Evolutionary conservation across 2,329 filamentous ascomycete species (phyloP).

Genomic region (Botrytis fabae): DNA sequence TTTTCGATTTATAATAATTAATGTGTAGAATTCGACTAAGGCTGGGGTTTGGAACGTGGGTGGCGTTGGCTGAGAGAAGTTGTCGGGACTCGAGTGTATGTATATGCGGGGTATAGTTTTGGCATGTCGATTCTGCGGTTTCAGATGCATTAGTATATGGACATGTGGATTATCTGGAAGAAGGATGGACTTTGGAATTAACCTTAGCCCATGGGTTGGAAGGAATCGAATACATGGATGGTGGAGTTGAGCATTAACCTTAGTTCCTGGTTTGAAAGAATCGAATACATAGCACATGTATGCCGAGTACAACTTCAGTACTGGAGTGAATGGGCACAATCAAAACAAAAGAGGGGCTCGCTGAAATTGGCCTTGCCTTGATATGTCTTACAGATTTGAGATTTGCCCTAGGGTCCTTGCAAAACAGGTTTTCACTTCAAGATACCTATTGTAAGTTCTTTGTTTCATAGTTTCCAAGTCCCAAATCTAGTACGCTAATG

Average conservation of each 20-base stretch:
- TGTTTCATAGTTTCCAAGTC: neutral
- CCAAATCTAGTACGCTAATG: neutral
- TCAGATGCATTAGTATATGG: neutral
- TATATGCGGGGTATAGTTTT: neutral
- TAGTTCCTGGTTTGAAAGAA: neutral
- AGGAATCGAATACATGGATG: too few relatives aligned
- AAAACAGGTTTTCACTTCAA: neutral
- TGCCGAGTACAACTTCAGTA: neutral
- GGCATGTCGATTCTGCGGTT: neutral
- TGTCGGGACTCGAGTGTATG: neutral
- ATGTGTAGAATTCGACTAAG: neutral
- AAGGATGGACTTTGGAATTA: neutral
- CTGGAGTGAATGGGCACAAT: neutral
- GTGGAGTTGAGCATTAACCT: neutral
- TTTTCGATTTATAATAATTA: conserved; percentile 17
- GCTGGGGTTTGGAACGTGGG: neutral
- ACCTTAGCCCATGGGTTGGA: too few relatives aligned
- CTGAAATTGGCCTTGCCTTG: neutral
- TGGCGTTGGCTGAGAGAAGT: neutral
- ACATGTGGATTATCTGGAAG: neutral
- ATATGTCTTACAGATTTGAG: neutral
- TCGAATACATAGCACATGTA: neutral
- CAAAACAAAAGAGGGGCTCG: neutral
- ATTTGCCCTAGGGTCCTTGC: neutral
- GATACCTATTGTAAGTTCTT: neutral